Base-by-base conservation (phyloP, 1,139 yeast species). In the Fermentozyma sake region DNA sequence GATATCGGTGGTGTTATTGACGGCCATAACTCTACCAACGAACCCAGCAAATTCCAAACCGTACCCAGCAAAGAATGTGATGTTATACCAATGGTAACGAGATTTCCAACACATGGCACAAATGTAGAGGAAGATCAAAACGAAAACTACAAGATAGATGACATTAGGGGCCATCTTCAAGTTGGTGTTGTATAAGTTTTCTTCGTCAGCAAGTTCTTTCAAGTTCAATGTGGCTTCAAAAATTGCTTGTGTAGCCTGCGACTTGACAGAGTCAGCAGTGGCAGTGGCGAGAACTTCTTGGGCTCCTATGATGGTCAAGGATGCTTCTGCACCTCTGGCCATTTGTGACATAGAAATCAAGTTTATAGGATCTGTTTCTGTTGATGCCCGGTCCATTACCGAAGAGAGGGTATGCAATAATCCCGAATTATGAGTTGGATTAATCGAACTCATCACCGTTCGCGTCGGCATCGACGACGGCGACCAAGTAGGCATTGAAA, bases 51-150 rank as follows among this genome's bases (percentile, higher is more conserved):
- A 62, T 52, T 86, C 95, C 24, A 83, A 60, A 0, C 69, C 68
- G 20, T 65, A 56, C 1, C 89, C 89, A 38, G 75, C 60, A 31
- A 69, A 54, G 57, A 81, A 79, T 2, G 84, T 65, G 4, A 66
- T 52, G 24, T 79, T 72, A 50, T 76, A 79, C 94, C 95, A 86
- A 71, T 79, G 79, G 47, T 82, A 86, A 28, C 70, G 63, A 33
- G 68, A 77, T 38, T 46, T 51, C 27, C 32, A 30, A 10, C 46
- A 8, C 62, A 61, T 55, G 8, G 35, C 41, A 3, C 37, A 10
- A 19, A 42, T 37, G 42, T 41, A 58, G 5, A 46, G 18, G 35
- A 56, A 52, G 18, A 54, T 30, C 10, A 58, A 19, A 2, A 44
- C 33, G 35, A 52, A 62, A 4, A 58, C 31, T 4, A 44, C 41